phyloP scores from a whole-genome alignment of 108 stramenopile species.

The Stephanodiscus triporus region DNA sequence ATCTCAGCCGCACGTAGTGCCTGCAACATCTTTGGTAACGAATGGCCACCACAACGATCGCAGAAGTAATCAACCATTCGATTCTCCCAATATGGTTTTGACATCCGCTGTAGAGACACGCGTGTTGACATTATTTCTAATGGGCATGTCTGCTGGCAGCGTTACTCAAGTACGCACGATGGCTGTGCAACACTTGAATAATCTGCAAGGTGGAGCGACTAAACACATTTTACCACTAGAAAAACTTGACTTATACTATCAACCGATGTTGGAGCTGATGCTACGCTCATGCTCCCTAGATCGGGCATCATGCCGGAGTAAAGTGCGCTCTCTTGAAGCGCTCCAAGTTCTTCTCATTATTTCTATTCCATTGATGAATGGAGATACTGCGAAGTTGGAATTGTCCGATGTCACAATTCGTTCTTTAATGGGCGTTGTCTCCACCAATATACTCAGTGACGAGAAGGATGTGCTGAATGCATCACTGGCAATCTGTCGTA shows the following conservation, averaged over 20 bases:
- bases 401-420: conserved; percentile 10
- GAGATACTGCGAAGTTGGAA: background rate
- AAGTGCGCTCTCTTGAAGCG: conserved; percentile 39
- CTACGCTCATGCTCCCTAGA: conserved; percentile 22
- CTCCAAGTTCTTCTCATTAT: conserved; percentile 40
- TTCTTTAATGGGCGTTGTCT: conserved; percentile 12
- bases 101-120: conserved; percentile 18
- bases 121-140: conserved; percentile 28
- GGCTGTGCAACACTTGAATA: conserved; percentile 28
- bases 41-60: background rate
- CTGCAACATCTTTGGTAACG: conserved; percentile 4
- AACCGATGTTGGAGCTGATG: conserved; percentile 19
- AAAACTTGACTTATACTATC: conserved; percentile 23
- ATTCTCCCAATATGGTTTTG: conserved; percentile 8
- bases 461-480: conserved; percentile 43
- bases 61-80: background rate
- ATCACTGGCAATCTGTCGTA: conserved; percentile 26
- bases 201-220: background rate
- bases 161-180: conserved; percentile 11
- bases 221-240: conserved; percentile 8
- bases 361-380: conserved; percentile 22
- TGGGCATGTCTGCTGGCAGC: conserved; percentile 37
- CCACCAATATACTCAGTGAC: conserved; percentile 35
- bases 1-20: background rate
- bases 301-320: conserved; percentile 25